Conservation (phyloP, 768 basidiomycete genomes). For the Tulasnella sp. region DNA sequence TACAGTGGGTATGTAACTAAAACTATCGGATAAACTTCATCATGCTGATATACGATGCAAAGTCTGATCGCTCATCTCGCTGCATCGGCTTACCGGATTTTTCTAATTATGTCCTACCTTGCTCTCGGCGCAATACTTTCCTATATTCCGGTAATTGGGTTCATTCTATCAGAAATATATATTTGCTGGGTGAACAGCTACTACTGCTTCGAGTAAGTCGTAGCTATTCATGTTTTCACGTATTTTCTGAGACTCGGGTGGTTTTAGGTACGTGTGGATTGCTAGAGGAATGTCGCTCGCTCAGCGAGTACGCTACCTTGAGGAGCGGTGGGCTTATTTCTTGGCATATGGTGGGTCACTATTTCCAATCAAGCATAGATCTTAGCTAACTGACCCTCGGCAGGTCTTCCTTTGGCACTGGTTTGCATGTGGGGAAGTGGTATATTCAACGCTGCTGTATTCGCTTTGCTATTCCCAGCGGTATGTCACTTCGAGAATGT, state of each 20-base stretch:
- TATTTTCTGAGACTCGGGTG: slow-evolving; percentile 11
- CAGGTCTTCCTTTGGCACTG: slow-evolving; percentile 57
- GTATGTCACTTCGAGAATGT: slow-evolving; percentile 32
- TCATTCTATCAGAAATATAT: slow-evolving; percentile 49
- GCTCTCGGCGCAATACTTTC: slow-evolving; percentile 50
- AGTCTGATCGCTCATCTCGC: slow-evolving; percentile 55
- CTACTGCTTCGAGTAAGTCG: slow-evolving; percentile 15
- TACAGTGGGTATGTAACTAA: slow-evolving; percentile 28
- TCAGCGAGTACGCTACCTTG: slow-evolving; percentile 54
- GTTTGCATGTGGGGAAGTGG: slow-evolving; percentile 61
- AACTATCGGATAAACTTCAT: background rate
- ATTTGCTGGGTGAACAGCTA: slow-evolving; percentile 62
- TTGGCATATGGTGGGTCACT: slow-evolving; percentile 55
- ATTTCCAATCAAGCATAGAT: background rate
- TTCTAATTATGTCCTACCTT: slow-evolving; percentile 72
- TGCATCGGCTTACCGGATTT: slow-evolving; percentile 64
- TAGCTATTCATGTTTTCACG: background rate
- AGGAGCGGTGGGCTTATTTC: slow-evolving; percentile 84
- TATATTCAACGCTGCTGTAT: slow-evolving; percentile 68
- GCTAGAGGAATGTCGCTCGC: slow-evolving; percentile 58
- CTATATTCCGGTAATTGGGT: slow-evolving; percentile 53
- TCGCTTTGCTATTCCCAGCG: slow-evolving; percentile 68
- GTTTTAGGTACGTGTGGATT: slow-evolving; percentile 59
- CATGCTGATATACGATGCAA: slow-evolving; percentile 32
- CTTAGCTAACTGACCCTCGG: background rate